Percentiles rank a stretch among this genome's conserved stretches.
phyloP scores from a whole-genome alignment of 2,329 filamentous ascomycete genomes.

The Alternaria sp. region DNA sequence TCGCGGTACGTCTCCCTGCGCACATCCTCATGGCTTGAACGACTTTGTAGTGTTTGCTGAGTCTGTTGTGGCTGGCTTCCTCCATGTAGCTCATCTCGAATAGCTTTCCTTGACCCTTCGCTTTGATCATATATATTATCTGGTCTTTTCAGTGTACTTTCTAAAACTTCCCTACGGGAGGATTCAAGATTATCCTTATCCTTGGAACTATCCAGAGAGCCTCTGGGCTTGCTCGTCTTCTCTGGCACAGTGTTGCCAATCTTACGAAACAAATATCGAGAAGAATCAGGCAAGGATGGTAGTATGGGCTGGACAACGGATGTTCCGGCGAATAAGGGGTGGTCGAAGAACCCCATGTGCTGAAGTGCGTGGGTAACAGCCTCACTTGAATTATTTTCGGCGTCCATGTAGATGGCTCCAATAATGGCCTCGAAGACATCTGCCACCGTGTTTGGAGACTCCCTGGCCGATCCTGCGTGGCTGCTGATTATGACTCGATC shows the following conservation, averaged over 20 bases:
- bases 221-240: constrained; percentile 33
- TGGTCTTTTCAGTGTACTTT: constrained; percentile 17
- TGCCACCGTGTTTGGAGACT: background rate
- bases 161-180: constrained; percentile 18
- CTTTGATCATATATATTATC: constrained; percentile 13
- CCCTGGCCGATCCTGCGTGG: too few relatives aligned
- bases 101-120: constrained; percentile 13
- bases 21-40: constrained; percentile 38
- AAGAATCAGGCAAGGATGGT: background rate
- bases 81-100: background rate
- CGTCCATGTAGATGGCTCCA: background rate
- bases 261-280: constrained; percentile 15
- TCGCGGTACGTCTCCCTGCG: constrained; percentile 44
- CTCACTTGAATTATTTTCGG: background rate
- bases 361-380: constrained; percentile 7
- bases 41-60: constrained; percentile 24
- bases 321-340: constrained; percentile 2
- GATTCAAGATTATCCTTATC: constrained; percentile 26
- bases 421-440: constrained; percentile 8
- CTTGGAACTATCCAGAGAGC: constrained; percentile 20
- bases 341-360: constrained; percentile 11
- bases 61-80: constrained; percentile 15
- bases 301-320: constrained; percentile 1
- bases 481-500: background rate
- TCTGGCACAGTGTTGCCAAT: constrained; percentile 31